phyloP scores from a whole-genome alignment of 441 rosid genomes.

The Pelargonium citronellum region DNA sequence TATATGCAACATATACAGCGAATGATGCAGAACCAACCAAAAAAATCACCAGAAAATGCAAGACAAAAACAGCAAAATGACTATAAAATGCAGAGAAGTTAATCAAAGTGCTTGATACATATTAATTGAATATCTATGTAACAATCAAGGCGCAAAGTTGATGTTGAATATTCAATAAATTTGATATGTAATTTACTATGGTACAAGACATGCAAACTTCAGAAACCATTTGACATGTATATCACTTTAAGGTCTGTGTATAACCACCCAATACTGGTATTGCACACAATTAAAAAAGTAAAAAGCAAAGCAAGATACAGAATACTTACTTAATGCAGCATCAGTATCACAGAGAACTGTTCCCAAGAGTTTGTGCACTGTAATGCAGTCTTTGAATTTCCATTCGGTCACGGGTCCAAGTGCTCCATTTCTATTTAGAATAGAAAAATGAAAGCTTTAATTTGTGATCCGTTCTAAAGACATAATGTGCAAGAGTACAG shows the following conservation, averaged over 20 bases:
- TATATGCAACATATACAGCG: no score
- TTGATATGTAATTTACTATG: no score
- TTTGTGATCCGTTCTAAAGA: background rate
- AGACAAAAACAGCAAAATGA: no score
- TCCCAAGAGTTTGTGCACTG: constrained; percentile 66
- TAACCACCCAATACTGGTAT: background rate
- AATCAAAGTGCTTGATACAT: no score
- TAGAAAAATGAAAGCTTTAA: constrained; percentile 8
- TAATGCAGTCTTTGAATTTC: constrained; percentile 85
- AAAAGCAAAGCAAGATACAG: background rate
- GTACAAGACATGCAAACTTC: no score
- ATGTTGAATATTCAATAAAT: no score
- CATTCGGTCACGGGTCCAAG: constrained; percentile 57
- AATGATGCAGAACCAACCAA: no score
- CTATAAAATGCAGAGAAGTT: no score
- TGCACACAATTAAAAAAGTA: background rate
- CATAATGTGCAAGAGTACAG: background rate
- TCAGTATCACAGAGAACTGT: constrained; percentile 52
- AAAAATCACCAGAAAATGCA: no score
- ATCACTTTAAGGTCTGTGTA: background rate
- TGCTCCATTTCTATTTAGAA: constrained; percentile 49
- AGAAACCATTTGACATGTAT: background rate
- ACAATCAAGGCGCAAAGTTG: no score
- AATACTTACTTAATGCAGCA: constrained; percentile 72
- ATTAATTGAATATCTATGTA: no score